phyloP scores from a whole-genome alignment of 106 monocot genomes.

The Posidonia australis region DNA sequence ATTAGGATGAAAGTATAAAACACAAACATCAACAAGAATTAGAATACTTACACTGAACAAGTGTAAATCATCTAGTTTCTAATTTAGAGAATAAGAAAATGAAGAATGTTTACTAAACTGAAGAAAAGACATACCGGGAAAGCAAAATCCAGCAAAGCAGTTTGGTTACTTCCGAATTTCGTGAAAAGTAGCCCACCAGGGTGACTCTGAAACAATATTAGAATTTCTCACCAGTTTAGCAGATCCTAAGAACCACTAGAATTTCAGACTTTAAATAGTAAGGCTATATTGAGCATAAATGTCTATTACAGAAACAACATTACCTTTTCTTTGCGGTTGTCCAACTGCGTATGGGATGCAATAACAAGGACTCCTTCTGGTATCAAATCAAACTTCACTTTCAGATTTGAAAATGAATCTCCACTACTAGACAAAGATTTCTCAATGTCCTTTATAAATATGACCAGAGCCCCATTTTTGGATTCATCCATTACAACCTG shows the following conservation, averaged over 20 bases:
- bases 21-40: no score
- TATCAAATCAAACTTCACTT: slow-evolving; percentile 54
- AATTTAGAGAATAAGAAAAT: background rate
- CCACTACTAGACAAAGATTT: slow-evolving; percentile 61
- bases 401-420: slow-evolving; percentile 59
- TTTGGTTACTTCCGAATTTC: slow-evolving; percentile 95
- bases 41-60: no score
- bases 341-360: slow-evolving; percentile 75
- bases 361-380: slow-evolving; percentile 78
- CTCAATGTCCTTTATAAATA: slow-evolving; percentile 85
- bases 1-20: no score
- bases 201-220: slow-evolving; percentile 64
- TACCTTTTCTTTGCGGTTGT: slow-evolving; percentile 93
- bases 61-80: background rate
- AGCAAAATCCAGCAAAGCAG: slow-evolving; percentile 88
- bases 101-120: background rate
- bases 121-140: slow-evolving; percentile 55
- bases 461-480: slow-evolving; percentile 69
- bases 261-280: background rate
- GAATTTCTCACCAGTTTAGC: background rate
- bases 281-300: background rate
- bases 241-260: background rate
- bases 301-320: background rate
- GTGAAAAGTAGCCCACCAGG: slow-evolving; percentile 90
- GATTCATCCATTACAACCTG: slow-evolving; percentile 77